Evolutionary conservation across 352 stramenopile species (phyloP), one percentile per base, ranked within the genome.

Genomic region (Pythium aristosporum): DNA sequence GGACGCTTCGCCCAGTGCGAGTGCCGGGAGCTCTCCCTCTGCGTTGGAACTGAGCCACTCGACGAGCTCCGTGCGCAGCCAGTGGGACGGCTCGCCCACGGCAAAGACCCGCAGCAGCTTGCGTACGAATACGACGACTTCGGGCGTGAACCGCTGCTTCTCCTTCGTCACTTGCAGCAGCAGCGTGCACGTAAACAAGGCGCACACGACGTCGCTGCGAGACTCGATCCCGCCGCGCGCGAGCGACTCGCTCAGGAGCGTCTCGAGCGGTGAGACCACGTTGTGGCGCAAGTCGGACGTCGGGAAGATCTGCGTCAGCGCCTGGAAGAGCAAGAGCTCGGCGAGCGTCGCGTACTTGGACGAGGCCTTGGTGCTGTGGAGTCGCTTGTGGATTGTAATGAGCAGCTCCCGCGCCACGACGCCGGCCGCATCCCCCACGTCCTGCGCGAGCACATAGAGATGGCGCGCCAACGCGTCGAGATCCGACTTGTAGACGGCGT

Each of bases 281-380:
- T 96, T 91, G 74, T 99, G 94, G n/a, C 90, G 82, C 70, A 95
- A 79, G 78, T 99, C 96, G 7, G 95, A 98, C 2, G 89, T 88
- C 20, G 94, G 93, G 73, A 98, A 99, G 41, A 99, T 83, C 44
- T 96, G 80, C 2, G 78, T 80, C 9, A 98, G 57, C 10, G 85
- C 80, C 58, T 90, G 87, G 59, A 98, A 89, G 30, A 98, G 73
- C 50, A 99, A 73, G 42, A 99, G 67, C 47, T 96, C 90, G 21
- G 89, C 80, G 8, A 95, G 82, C 21, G 85, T 85, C 18, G 94
- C 90, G 91, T 91, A 98, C 48, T 83, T 80, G 36, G 77, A 86
- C n/a, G 73, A 76, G 18, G 84, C 73, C 53, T 92, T 82, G 77
- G 77, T 76, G 61, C 92, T 92, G 47, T 91, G 85, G 59, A 97